Evolutionary conservation across 352 stramenopile genomes (phyloP), one percentile per base, ranked within the genome.

Genomic region (Halophytophthora polymorphica): DNA sequence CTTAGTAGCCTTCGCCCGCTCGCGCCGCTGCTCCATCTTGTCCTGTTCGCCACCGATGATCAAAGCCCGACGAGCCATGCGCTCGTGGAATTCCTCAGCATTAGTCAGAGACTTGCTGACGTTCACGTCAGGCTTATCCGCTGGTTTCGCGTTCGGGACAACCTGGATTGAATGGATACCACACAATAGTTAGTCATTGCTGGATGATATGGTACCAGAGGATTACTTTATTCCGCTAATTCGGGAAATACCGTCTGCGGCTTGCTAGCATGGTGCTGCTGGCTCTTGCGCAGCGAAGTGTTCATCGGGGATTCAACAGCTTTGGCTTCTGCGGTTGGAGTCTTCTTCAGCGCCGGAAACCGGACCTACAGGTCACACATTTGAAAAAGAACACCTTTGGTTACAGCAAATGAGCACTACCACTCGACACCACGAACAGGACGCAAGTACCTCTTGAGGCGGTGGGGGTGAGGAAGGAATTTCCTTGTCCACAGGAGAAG

Each of bases 1-100:
- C 45, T 93, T 91, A 3, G 77, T 65, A 21, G 77, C 48, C 10
- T 80, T 78, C 45, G 86, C 77, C n/a, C 81, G 82, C 23, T 92
- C 82, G 7, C 79, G 80, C 39, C 78, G 70, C 36, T 93, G 82
- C 51, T 95, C 82, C 52, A 92, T 77, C 41, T 85, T 61, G 37
- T 95, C 84, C 37, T 90, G 79, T 44, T 92, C 91, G 41, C 84
- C 84, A 58, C 84, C 93, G 59, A 91, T 84, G 33, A 79, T 78
- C 25, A 73, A 77, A 49, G 90, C 71, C 1, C 82, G 78, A 42
- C 84, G 84, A 12, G 75, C 58, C 75, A 95, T 86, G 35, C 83
- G 71, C 57, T 90, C 62, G 44, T 88, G 86, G 66, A 95, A 85
- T 64, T 93, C 76, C 41, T 95, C 80, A 23, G 78, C 74, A 31